A percentile compares a stretch with the other conserved stretches of the same genome.
phyloP scores from a whole-genome alignment of 352 stramenopile species.

The Phytophthora colocasiae region DNA sequence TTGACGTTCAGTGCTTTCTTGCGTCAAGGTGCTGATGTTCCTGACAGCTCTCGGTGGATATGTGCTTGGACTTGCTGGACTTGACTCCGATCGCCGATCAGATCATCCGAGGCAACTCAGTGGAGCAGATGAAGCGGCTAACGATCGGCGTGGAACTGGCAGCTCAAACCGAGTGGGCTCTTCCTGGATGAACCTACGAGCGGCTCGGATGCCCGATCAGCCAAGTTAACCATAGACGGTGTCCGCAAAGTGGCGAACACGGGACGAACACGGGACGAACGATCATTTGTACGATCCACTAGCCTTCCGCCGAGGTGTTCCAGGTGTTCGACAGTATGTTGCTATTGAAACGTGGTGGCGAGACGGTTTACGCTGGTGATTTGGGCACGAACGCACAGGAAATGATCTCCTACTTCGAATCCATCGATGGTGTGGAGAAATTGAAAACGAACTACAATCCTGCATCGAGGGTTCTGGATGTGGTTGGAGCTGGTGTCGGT shows the following conservation, averaged over 20 bases:
- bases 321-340: slow-evolving; percentile 22
- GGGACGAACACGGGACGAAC: too few species aligned
- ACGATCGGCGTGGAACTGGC: slow-evolving; percentile 23
- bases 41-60: slow-evolving; percentile 14
- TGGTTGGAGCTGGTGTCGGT: slow-evolving; percentile 22
- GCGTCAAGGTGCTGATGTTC: slow-evolving; percentile 10
- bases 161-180: slow-evolving; percentile 18
- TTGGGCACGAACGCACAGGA: slow-evolving; percentile 15
- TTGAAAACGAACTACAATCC: slow-evolving; percentile 8
- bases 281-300: slow-evolving; percentile 18
- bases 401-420: slow-evolving; percentile 23
- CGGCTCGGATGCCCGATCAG: slow-evolving; percentile 21
- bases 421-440: slow-evolving; percentile 19
- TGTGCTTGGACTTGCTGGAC: slow-evolving; percentile 14
- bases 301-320: slow-evolving; percentile 23
- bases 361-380: slow-evolving; percentile 20
- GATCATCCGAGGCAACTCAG: slow-evolving; percentile 26
- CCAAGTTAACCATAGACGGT: slow-evolving; percentile 27
- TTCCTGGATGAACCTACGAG: slow-evolving; percentile 30
- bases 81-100: slow-evolving; percentile 21
- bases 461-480: slow-evolving; percentile 20
- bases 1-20: slow-evolving; percentile 24
- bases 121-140: slow-evolving; percentile 32
- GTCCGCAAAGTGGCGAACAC: slow-evolving; percentile 25
- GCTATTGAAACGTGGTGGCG: slow-evolving; percentile 21